phyloP scores from a whole-genome alignment of 371 early-diverging fungal genomes.

The Actinomucor elegans region DNA sequence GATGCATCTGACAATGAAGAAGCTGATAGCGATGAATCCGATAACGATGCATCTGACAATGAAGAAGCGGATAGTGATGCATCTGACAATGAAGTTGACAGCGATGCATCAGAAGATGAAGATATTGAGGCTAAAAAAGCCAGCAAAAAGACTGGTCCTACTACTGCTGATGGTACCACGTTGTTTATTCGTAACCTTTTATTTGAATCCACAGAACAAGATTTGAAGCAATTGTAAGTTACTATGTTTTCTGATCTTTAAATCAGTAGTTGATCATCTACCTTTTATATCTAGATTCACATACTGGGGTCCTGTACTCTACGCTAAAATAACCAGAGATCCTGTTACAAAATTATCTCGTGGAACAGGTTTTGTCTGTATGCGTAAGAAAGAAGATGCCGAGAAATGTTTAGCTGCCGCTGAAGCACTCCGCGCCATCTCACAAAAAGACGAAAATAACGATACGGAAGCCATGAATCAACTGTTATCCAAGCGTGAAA shows the following conservation, averaged over 20 bases:
- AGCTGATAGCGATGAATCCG: conserved; percentile 27
- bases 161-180: conserved; percentile 69
- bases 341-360: conserved; percentile 76
- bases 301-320: conserved; percentile 78
- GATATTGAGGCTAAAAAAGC: conserved; percentile 24
- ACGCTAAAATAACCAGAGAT: conserved; percentile 85
- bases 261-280: too few species aligned
- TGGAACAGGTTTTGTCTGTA: conserved; percentile 94
- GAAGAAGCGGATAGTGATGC: conserved; percentile 38
- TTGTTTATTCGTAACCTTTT: conserved; percentile 91
- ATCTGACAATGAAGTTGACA: conserved; percentile 42
- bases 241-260: too few species aligned
- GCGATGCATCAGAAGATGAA: conserved; percentile 41
- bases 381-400: conserved; percentile 70
- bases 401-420: conserved; percentile 72
- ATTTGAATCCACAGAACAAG: conserved; percentile 87
- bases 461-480: conserved; percentile 30
- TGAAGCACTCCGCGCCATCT: conserved; percentile 49
- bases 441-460: conserved; percentile 40
- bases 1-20: conserved; percentile 33
- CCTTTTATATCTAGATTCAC: conserved; percentile 36
- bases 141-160: conserved; percentile 33
- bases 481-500: conserved; percentile 44
- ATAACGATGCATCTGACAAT: conserved; percentile 35
- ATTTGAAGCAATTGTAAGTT: conserved; percentile 70